phyloP scores from a whole-genome alignment of 202 grass and related monocot genomes.

The Eragrostis tef region DNA sequence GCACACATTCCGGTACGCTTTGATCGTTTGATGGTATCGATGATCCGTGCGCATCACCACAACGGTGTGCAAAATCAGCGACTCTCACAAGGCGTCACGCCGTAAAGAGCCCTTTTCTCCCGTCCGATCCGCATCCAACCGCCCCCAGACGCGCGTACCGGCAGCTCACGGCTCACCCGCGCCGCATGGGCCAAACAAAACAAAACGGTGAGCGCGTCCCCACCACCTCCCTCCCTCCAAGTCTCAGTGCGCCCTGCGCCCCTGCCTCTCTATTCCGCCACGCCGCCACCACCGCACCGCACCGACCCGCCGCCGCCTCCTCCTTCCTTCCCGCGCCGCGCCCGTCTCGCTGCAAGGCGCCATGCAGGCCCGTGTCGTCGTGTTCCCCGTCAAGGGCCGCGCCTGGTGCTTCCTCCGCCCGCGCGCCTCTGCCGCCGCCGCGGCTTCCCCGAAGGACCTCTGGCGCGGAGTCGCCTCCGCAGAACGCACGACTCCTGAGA shows the following conservation, averaged over 20 bases:
- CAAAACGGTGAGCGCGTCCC: conserved; percentile 26
- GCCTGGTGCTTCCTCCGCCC: conserved; percentile 76
- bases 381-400: conserved; percentile 85
- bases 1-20: no score
- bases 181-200: neutral
- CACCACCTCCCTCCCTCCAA: conserved; percentile 22
- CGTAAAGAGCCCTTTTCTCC: neutral
- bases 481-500: conserved; percentile 53
- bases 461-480: conserved; percentile 61
- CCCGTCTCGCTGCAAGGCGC: neutral
- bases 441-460: conserved; percentile 54
- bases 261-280: neutral
- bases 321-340: neutral
- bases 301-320: conserved; percentile 4
- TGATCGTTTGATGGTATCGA: neutral
- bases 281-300: conserved; percentile 40
- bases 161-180: conserved; percentile 9
- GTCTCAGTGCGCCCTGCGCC: neutral
- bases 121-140: conserved; percentile 41
- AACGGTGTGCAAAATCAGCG: neutral
- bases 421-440: conserved; percentile 7
- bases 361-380: conserved; percentile 86
- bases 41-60: neutral
- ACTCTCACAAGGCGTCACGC: neutral
- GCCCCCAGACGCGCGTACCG: neutral